Evolutionary conservation across 1,139 yeast genomes (phyloP), one percentile per base, ranked within the genome.

Genomic region (Suhomyces anneliseae): DNA sequence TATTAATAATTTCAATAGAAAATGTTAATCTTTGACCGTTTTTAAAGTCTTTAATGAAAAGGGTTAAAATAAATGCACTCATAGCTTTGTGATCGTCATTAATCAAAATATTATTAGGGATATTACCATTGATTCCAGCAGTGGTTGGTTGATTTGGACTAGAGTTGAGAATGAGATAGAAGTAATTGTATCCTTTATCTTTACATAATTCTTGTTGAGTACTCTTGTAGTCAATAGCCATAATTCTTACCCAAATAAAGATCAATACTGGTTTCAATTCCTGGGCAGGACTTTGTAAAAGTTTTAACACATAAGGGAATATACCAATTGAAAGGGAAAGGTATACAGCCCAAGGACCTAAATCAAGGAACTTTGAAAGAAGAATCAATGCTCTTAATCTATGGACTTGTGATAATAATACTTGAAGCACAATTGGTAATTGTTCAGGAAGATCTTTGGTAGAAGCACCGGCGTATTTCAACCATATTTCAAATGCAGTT

Each of bases 321-420:
- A 93, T 93, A 27, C 99, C 98, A 57, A 93, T 92, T 4, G 97
- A 88, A 35, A 93, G 72, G 0, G 98, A 95, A 38, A 92, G 72
- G 57, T 90, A 90, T 0, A 93, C 99, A 0, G 99, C 98, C 95
- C 97, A 90, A 0, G 99, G 97, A 0, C 99, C 99, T 38, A 93
- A 70, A 65, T 93, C 99, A 38, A 93, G 74, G 62, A 92, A 93
- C 54, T 89, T 82, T 3, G 96, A 87, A 9, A 95, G 72, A 48
- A 95, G 66, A 34, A 90, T 88, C 44, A 93, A 72, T 0, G 99
- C 99, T 32, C 98, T 70, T 11, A 93, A 78, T 51, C 99, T 79
- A 66, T 93, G 99, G 0, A 90, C 96, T 63, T 95, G 99, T 0
- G 98, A 92, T 31, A 93, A 70, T 35, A 93, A 72, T 8, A 93